Base-by-base conservation (phyloP, 371 early-diverging fungal species). In the Dinochytrium kinnereticum region DNA sequence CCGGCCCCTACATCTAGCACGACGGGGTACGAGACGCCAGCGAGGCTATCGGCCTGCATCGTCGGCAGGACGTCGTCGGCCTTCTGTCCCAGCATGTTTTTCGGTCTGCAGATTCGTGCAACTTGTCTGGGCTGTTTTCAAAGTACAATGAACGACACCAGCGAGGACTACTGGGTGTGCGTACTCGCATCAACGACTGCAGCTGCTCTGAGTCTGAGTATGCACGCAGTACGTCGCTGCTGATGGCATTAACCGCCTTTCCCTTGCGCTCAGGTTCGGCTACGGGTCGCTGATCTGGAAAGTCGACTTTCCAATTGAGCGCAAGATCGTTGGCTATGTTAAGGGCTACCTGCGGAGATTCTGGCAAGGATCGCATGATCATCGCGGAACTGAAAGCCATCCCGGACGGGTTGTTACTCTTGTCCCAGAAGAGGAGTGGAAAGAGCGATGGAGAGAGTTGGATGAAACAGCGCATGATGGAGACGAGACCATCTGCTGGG, bases 341-440 rank as follows among this genome's bases (percentile, higher is more conserved):
- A 88, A 88, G 38, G 91, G 91, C 59, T 91, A 90, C 79, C 91
- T 90, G 0, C 86, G 96, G 33, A 87, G 96, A 21, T 97, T 97
- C 80, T 95, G 95, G 91, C 96, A 96, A 86, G 89, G 91, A 40
- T 92, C 92, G 64, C 91, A 89, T 68, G 98, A 97, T 81, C 98
- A 97, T 83, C 89, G 98, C 31, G 98, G 97, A 2, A 94, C 94
- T 1, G 90, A 88, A 7, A 88, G 87, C 38, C 79, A 36, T 5
- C 96, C 96, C 0, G 98, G 98, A 21, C 86, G 96, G 40, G 97
- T 97, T 0, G 95, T 95, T 7, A 96, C 98, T 1, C 80, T 97
- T 44, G 86, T 97, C 17, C 91, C 92, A 0, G 79, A 78, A 59
- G 85, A 88, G 30, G 91, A 94, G 64, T 89, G 83, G 80, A 69